Conservation (phyloP, 2,329 filamentous ascomycete species). For the Thermothelomyces thermophilus region DNA sequence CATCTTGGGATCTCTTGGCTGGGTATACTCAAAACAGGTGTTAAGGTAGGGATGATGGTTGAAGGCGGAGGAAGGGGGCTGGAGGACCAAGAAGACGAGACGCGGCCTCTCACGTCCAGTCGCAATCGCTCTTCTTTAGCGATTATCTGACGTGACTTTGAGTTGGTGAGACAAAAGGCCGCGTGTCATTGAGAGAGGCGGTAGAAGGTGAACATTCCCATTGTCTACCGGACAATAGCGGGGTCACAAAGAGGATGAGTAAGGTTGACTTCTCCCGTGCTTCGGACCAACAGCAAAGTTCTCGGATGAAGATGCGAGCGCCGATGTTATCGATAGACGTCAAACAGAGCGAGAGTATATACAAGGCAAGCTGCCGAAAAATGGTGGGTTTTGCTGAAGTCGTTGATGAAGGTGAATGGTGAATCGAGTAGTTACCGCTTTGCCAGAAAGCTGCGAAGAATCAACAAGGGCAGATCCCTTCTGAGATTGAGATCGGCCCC, state of each 20-base stretch:
- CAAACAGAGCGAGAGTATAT: neutral
- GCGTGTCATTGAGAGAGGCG: conserved; percentile 9
- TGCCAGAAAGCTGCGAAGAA: conserved; percentile 1
- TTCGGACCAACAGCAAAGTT: neutral
- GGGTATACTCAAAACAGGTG: neutral
- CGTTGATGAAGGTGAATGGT: neutral
- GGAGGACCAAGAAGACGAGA: neutral
- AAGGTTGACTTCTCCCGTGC: conserved; percentile 7
- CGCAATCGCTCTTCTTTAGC: neutral
- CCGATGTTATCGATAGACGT: neutral
- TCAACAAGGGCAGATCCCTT: neutral
- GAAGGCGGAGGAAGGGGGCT: neutral
- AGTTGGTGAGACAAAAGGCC: neutral
- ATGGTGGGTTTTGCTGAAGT: neutral
- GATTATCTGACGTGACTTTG: neutral
- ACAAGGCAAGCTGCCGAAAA: conserved; percentile 3
- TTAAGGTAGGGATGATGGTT: neutral
- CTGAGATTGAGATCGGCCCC: neutral
- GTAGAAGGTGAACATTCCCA: conserved; percentile 13
- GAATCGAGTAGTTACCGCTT: conserved; percentile 1
- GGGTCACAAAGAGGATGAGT: conserved; percentile 1
- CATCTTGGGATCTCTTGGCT: conserved; percentile 25
- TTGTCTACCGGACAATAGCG: conserved; percentile 15
- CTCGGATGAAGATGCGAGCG: neutral
- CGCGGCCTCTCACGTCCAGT: neutral